phyloP scores from a whole-genome alignment of 202 grass and related monocot genomes.

The Zoysia matrella region DNA sequence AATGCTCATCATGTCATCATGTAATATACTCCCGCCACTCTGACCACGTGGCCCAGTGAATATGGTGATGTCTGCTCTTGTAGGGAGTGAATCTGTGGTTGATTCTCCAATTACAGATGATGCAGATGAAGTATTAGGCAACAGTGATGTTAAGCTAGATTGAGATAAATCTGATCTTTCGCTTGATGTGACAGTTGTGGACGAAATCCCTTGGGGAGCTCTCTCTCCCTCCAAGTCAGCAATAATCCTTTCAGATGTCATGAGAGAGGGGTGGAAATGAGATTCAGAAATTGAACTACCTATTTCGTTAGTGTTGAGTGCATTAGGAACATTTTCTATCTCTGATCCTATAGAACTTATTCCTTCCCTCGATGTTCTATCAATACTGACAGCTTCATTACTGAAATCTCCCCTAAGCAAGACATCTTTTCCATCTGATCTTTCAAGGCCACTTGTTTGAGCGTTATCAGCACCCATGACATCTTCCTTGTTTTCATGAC shows the following conservation, averaged over 20 bases:
- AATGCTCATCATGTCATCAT: constrained; percentile 77
- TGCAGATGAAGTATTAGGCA: constrained; percentile 49
- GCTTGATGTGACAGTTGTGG: constrained; percentile 43
- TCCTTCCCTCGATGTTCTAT: background rate
- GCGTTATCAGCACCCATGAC: constrained; percentile 37
- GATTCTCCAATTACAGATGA: constrained; percentile 48
- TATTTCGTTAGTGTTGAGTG: too few relatives aligned
- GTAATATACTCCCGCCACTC: constrained; percentile 64
- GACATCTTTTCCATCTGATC: constrained; percentile 55
- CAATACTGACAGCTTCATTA: constrained; percentile 38
- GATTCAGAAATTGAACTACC: too few relatives aligned
- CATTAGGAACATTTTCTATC: too few relatives aligned
- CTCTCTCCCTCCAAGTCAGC: constrained; percentile 43
- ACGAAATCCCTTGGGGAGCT: constrained; percentile 34
- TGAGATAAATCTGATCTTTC: constrained; percentile 64
- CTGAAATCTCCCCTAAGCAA: constrained; percentile 29
- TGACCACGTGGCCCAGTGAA: constrained; percentile 45
- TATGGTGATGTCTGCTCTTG: constrained; percentile 47
- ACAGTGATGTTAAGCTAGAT: constrained; percentile 46
- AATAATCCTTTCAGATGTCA: constrained; percentile 48
- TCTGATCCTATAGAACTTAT: too few relatives aligned
- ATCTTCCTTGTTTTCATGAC: constrained; percentile 43
- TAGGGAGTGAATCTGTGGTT: constrained; percentile 40
- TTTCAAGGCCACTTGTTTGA: constrained; percentile 49
- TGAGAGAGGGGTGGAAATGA: constrained; percentile 13